Evolutionary conservation across 768 basidiomycete genomes (phyloP).

Genomic region (Hericium alpestre): DNA sequence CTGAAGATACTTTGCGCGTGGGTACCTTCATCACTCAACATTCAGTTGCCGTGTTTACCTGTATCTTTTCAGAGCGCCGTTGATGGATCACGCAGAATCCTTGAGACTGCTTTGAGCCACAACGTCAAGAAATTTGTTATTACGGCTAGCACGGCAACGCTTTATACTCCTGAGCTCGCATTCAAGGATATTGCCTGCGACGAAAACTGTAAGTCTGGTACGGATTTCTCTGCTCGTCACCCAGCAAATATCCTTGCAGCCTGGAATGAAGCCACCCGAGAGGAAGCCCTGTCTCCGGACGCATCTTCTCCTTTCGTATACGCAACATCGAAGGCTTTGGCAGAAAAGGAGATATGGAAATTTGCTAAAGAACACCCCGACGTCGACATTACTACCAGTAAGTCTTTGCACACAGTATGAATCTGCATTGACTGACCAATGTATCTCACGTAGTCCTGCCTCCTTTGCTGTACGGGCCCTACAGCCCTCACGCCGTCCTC

Average conservation of each 20-base stretch:
- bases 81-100: background rate
- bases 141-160: background rate
- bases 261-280: background rate
- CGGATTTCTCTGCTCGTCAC: background rate
- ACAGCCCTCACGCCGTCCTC: background rate
- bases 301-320: background rate
- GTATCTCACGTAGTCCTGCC: background rate
- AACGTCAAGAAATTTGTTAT: background rate
- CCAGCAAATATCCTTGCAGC: background rate
- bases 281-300: background rate
- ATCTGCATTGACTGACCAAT: background rate
- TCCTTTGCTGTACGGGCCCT: background rate
- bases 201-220: background rate
- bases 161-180: background rate
- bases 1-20: background rate
- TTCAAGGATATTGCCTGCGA: background rate
- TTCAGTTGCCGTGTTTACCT: background rate
- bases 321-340: background rate
- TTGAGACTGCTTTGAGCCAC: background rate
- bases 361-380: background rate
- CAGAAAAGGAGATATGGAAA: background rate
- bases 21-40: background rate
- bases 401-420: background rate
- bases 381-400: slow-evolving; percentile 1
- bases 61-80: background rate